Conservation (phyloP, 2,329 filamentous ascomycete species). For the Microthyrium microscopicum region DNA sequence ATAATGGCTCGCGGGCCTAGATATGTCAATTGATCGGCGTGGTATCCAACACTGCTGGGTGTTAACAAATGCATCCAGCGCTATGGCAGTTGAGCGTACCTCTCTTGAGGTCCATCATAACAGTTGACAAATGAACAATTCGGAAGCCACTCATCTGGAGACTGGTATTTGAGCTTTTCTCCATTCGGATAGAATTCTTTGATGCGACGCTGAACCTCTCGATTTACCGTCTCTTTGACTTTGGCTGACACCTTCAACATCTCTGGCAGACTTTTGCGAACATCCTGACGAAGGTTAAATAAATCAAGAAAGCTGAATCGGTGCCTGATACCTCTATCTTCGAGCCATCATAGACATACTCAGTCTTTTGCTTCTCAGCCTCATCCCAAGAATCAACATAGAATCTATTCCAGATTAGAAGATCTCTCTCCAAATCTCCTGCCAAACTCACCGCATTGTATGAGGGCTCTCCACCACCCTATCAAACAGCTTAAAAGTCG, state of each 20-base stretch:
- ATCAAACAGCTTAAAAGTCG: slow-evolving; percentile 75
- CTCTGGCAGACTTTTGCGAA: slow-evolving; percentile 59
- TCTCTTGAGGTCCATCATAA: slow-evolving; percentile 67
- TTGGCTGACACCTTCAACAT: slow-evolving; percentile 52
- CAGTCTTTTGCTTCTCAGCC: slow-evolving; percentile 49
- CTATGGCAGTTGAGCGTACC: neutral
- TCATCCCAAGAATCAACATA: slow-evolving; percentile 65
- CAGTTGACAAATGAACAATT: slow-evolving; percentile 94
- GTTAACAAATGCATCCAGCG: neutral
- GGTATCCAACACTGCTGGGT: slow-evolving; percentile 54
- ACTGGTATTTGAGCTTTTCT: slow-evolving; percentile 63
- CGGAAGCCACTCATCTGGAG: slow-evolving; percentile 55
- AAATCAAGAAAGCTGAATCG: slow-evolving; percentile 3
- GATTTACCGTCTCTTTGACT: slow-evolving; percentile 63
- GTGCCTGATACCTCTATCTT: slow-evolving; percentile 38
- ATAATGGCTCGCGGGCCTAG: slow-evolving; percentile 79
- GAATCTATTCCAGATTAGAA: slow-evolving; percentile 28
- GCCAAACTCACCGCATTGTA: slow-evolving; percentile 37
- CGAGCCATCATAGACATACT: slow-evolving; percentile 76
- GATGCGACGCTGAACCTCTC: slow-evolving; percentile 58
- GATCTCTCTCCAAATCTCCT: neutral
- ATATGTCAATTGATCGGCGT: slow-evolving; percentile 85
- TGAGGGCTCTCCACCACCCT: slow-evolving; percentile 74
- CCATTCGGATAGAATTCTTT: slow-evolving; percentile 47
- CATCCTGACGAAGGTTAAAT: slow-evolving; percentile 29